Evolutionary conservation across 2,329 filamentous ascomycete genomes (phyloP).

Genomic region (Claviceps lovelessii): DNA sequence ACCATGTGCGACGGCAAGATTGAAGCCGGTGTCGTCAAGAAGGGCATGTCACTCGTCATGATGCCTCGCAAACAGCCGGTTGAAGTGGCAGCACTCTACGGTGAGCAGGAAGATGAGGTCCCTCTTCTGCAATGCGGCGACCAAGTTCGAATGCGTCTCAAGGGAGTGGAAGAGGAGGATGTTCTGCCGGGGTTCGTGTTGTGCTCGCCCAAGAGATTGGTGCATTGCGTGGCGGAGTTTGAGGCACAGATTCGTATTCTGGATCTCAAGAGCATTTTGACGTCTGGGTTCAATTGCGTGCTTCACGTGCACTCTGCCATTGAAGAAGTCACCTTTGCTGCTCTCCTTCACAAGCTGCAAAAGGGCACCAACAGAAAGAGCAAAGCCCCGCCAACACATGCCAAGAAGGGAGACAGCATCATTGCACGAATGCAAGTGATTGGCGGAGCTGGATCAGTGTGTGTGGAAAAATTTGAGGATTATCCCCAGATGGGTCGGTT

Average conservation of each 20-base stretch:
- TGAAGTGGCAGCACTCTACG: conserved; percentile 73
- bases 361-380: conserved; percentile 89
- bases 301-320: conserved; percentile 94
- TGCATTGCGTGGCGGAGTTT: conserved; percentile 78
- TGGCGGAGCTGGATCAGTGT: conserved; percentile 72
- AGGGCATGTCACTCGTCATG: conserved; percentile 72
- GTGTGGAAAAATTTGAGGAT: conserved; percentile 88
- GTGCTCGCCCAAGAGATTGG: conserved; percentile 83
- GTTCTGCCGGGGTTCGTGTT: conserved; percentile 91
- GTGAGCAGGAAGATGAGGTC: conserved; percentile 92
- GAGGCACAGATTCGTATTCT: conserved; percentile 95
- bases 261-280: conserved; percentile 86
- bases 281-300: conserved; percentile 93
- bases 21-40: conserved; percentile 86
- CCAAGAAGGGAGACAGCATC: conserved; percentile 66
- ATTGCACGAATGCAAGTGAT: conserved; percentile 84
- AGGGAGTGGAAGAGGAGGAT: conserved; percentile 95
- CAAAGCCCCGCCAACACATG: conserved; percentile 85
- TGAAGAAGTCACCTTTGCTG: conserved; percentile 86
- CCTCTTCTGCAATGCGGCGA: conserved; percentile 74
- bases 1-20: conserved; percentile 97
- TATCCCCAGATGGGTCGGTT: conserved; percentile 90
- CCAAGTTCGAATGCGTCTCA: conserved; percentile 80
- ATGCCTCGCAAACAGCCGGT: conserved; percentile 87
- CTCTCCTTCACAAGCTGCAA: conserved; percentile 83